Conservation (phyloP, 176 grass and related monocot genomes). For the Eragrostis nindensis region DNA sequence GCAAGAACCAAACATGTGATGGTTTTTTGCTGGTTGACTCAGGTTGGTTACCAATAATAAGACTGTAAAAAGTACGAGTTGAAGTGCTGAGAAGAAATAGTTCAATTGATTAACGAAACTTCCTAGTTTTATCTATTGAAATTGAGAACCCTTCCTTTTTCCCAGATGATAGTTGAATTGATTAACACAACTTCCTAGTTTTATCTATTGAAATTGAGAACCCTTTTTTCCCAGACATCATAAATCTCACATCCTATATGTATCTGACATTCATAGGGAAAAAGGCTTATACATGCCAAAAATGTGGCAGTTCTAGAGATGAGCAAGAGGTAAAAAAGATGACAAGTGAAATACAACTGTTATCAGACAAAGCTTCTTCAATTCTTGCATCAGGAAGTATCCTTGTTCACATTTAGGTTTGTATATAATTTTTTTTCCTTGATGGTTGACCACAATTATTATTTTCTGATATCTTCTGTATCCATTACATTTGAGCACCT, state of each 20-base stretch:
- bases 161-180: too few relatives aligned
- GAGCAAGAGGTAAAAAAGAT: slow-evolving; percentile 60
- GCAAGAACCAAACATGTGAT: slow-evolving; percentile 70
- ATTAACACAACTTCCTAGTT: too few relatives aligned
- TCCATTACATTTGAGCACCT: slow-evolving; percentile 33
- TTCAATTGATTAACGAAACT: slow-evolving; percentile 1
- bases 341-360: slow-evolving; percentile 47
- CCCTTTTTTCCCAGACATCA: background rate
- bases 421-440: background rate
- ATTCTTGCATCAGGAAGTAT: slow-evolving; percentile 71
- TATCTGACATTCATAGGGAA: slow-evolving; percentile 56
- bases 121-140: slow-evolving; percentile 9
- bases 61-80: slow-evolving; percentile 12
- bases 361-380: slow-evolving; percentile 65
- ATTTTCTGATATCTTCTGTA: background rate
- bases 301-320: slow-evolving; percentile 75
- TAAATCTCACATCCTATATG: slow-evolving; percentile 28
- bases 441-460: background rate
- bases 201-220: too few relatives aligned
- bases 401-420: slow-evolving; percentile 42
- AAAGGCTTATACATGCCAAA: slow-evolving; percentile 68
- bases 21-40: slow-evolving; percentile 60
- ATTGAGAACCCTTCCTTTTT: background rate
- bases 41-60: slow-evolving; percentile 50
- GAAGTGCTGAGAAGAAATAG: background rate